Percentiles rank a stretch among this genome's conserved stretches.
Evolutionary conservation across 768 basidiomycete species (phyloP).

Genomic region (Gloeostereum incarnatum): DNA sequence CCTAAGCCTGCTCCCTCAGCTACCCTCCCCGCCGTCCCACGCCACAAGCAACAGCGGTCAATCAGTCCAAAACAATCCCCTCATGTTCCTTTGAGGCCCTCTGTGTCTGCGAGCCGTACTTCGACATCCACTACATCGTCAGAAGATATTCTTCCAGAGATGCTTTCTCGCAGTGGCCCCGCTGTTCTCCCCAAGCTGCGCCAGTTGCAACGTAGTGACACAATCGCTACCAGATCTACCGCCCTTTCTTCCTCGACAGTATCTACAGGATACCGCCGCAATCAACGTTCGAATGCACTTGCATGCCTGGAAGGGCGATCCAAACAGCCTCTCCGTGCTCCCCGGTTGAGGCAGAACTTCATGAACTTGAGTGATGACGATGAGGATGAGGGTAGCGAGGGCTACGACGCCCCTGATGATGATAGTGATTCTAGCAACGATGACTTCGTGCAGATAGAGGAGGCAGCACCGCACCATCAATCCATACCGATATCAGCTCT

Average conservation of each 20-base stretch:
- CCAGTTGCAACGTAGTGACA: background rate
- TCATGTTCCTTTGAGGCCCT: too few relatives aligned
- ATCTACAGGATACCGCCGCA: slow-evolving; percentile 33
- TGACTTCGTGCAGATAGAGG: too few relatives aligned
- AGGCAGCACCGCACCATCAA: too few relatives aligned
- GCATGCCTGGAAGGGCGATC: slow-evolving; percentile 54
- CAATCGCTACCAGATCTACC: background rate
- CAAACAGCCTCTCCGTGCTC: slow-evolving; percentile 8
- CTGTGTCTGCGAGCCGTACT: slow-evolving; percentile 1
- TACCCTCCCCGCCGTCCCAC: slow-evolving; percentile 37
- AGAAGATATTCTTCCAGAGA: too few relatives aligned
- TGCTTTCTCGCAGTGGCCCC: slow-evolving; percentile 10
- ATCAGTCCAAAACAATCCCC: too few relatives aligned
- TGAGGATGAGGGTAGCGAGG: slow-evolving; percentile 38
- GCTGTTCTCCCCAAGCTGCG: slow-evolving; percentile 6
- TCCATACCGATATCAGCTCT: too few relatives aligned
- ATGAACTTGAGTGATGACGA: slow-evolving; percentile 62
- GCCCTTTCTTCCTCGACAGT: slow-evolving; percentile 18
- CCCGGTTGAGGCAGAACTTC: slow-evolving; percentile 33
- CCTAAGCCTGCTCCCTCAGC: slow-evolving; percentile 51
- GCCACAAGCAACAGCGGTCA: too few relatives aligned
- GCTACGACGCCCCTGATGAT: slow-evolving; percentile 14
- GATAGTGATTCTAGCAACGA: too few relatives aligned
- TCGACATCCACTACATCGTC: slow-evolving; percentile 12
- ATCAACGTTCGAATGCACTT: slow-evolving; percentile 51